Percentiles rank a stretch among this genome's conserved stretches.
Evolutionary conservation across 192 early-diverging fungal genomes (phyloP).

Genomic region (Backusella liffmaniae): DNA sequence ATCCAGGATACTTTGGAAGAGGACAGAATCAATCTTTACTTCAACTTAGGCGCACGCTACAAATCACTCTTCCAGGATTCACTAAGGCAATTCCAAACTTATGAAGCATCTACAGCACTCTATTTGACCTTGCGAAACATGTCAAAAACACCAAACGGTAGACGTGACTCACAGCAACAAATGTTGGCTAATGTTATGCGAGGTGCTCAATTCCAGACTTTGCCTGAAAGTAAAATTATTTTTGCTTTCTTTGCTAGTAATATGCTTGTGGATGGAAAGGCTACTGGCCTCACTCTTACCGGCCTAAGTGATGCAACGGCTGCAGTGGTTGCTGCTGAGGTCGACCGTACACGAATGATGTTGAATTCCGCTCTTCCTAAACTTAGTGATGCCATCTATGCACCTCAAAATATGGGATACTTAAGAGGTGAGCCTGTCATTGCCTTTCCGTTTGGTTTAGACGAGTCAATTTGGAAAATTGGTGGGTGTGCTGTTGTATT

Average conservation of each 20-base stretch:
- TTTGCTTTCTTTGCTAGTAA: conserved; percentile 61
- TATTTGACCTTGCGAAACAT: conserved; percentile 45
- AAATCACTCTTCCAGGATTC: conserved; percentile 63
- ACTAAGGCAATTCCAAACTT: conserved; percentile 62
- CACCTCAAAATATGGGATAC: conserved; percentile 39
- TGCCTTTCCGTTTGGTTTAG: conserved; percentile 55
- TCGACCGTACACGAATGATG: conserved; percentile 21
- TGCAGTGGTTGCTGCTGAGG: conserved; percentile 21
- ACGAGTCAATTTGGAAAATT: conserved; percentile 71
- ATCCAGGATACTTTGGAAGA: conserved; percentile 60
- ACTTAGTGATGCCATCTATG: conserved; percentile 46
- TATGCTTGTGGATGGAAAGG: conserved; percentile 38
- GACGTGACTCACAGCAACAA: conserved; percentile 40
- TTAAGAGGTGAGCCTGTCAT: conserved; percentile 55
- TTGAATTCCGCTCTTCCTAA: conserved; percentile 58
- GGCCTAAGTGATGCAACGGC: conserved; percentile 37
- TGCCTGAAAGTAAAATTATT: conserved; percentile 64
- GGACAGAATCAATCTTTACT: conserved; percentile 57
- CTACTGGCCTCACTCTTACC: conserved; percentile 27
- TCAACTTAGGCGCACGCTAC: conserved; percentile 65
- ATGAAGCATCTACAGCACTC: conserved; percentile 59
- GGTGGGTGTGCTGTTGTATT: conserved; percentile 66
- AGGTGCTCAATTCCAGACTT: conserved; percentile 41
- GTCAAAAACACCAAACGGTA: conserved; percentile 1
- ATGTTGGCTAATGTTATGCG: conserved; percentile 55